These are phyloP conservation scores for Tranzscheliella williamsii DNA, from an alignment of 1,284 basidiomycete species.

Conservation along the genomic window DNA sequence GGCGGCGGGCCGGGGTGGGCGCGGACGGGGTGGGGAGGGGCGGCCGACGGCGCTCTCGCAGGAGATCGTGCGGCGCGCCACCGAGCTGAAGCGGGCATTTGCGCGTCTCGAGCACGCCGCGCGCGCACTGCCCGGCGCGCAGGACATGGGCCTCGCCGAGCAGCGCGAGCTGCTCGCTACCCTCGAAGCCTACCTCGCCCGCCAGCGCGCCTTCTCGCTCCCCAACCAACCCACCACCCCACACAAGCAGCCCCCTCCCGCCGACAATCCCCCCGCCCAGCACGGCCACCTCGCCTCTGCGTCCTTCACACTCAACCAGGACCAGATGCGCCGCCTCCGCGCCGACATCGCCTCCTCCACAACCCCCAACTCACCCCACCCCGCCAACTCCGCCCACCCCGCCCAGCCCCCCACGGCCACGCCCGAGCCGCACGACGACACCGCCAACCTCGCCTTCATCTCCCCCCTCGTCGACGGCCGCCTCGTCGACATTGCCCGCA, in stretches of 20 bases:
- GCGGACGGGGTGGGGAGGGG: neutral
- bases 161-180: constrained; percentile 5
- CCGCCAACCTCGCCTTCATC: constrained; percentile 45
- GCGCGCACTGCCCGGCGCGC: constrained; percentile 7
- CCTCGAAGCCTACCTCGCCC: constrained; percentile 2
- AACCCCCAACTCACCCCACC: neutral
- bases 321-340: constrained; percentile 18
- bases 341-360: constrained; percentile 10
- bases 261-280: neutral
- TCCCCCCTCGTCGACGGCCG: constrained; percentile 47
- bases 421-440: constrained; percentile 1
- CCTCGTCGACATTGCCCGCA: constrained; percentile 39
- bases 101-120: constrained; percentile 14
- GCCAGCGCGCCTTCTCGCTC: neutral
- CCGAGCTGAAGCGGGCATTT: constrained; percentile 6
- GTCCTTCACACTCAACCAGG: constrained; percentile 12
- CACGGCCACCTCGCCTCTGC: constrained; percentile 13
- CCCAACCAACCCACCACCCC: neutral
- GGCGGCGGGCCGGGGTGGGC: neutral
- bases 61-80: constrained; percentile 16
- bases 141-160: constrained; percentile 12
- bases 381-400: neutral
- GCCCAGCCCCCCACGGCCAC: neutral
- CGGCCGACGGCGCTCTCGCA: constrained; percentile 11
- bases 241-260: neutral